Base-by-base conservation (phyloP, 2,329 filamentous ascomycete genomes). In the Fusarium sp. region DNA sequence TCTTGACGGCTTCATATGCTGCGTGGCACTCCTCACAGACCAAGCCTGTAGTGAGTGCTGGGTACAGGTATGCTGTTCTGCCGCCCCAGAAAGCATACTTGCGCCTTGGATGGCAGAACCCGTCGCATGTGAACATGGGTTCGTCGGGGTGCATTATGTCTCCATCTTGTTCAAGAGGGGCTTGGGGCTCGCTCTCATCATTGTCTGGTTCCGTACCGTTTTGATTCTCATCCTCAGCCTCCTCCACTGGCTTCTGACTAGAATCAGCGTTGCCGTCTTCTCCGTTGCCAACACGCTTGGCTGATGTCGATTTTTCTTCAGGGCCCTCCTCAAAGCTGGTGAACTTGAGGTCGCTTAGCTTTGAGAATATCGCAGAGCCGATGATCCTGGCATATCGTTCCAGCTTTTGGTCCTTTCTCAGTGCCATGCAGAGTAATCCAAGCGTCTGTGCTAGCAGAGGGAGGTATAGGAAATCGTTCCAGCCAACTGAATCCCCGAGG, bases 21-120 rank as follows among this genome's bases (percentile, higher is more conserved):
- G 34, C 34, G 0, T 61, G 43, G 0, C 54, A 61, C 2, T 54
- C 39, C 7, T 54, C 29, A 1, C 55, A 61, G 3, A 59, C 38
- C 1, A 61, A 10, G 0, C 43, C 34, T 9, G 25, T 13, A 1
- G 35, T 12, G 2, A 39, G 48, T 0, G 15, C 29, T 11, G 32
- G 3, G 13, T 53, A 61, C 0, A 54, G 5, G 3, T 54, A 49
- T 1, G 39, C 25, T 8, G 39, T 40, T 1, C 35, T 29, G 3
- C 13, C 29, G 1, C 43, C 55, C 34, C 34, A 61, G 28, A 48
- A 48, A 0, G 19, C 6, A 5, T 29, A 60, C 1, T 1, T 1
- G 1, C 43, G 48, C 0, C 2, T 0, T 2, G 48, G 54, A 7
- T 36, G 8, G 7, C 57, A 60, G 28, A 53, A 58, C 4, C 48